These are phyloP conservation scores for Hemisphaericaspora subhashii DNA, from an alignment of 1,139 yeast species.

Conservation along the genomic window DNA sequence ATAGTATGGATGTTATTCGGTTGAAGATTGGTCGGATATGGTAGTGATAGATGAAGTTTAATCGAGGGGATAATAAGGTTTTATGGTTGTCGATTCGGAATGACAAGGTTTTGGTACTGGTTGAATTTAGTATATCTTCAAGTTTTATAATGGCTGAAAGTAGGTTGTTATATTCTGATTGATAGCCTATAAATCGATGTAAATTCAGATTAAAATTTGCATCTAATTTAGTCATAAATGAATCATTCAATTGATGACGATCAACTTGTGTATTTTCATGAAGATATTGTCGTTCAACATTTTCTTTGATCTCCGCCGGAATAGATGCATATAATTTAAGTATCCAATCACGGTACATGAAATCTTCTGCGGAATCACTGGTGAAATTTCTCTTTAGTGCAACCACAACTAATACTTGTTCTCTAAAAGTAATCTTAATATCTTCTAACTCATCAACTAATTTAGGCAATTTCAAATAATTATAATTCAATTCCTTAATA, in stretches of 20 bases:
- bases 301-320: constrained; percentile 36
- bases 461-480: constrained; percentile 57
- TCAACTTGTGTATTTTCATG: constrained; percentile 24
- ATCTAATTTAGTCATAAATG: constrained; percentile 36
- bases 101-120: constrained; percentile 29
- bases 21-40: constrained; percentile 48
- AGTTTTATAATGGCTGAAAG: constrained; percentile 34
- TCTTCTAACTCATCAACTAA: constrained; percentile 67
- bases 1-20: constrained; percentile 38
- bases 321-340: constrained; percentile 30
- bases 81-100: constrained; percentile 26
- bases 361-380: constrained; percentile 30
- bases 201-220: constrained; percentile 38
- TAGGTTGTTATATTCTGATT: constrained; percentile 40
- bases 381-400: constrained; percentile 43
- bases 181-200: constrained; percentile 41
- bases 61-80: constrained; percentile 23
- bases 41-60: constrained; percentile 34
- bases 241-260: constrained; percentile 37
- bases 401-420: constrained; percentile 62
- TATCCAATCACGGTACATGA: constrained; percentile 44
- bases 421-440: constrained; percentile 60
- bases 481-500: constrained; percentile 37
- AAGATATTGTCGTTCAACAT: constrained; percentile 35
- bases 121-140: constrained; percentile 43